Percentiles rank a stretch among this genome's conserved stretches.
Conservation (phyloP, 495 filamentous ascomycete species). For the Aeminium ludgeri region DNA sequence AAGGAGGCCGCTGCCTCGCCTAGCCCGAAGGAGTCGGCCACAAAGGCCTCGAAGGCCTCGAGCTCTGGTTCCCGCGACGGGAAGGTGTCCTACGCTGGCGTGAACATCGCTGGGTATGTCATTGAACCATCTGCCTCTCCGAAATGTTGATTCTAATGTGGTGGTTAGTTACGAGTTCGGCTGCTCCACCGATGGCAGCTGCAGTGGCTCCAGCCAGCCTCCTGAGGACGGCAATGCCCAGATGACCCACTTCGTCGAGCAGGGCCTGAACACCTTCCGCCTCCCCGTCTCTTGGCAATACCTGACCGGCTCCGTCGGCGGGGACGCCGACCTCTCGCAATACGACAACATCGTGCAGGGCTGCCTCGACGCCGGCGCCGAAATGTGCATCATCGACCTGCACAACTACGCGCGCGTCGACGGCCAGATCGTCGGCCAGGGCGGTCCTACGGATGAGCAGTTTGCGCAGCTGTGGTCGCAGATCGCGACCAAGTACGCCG, state of each 20-base stretch:
- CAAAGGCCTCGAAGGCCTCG: not conserved
- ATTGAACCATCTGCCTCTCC: too few relatives aligned
- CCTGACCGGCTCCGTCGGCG: conserved; percentile 34
- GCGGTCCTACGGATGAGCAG: conserved; percentile 38
- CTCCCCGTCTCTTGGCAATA: conserved; percentile 41
- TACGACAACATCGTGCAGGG: conserved; percentile 42
- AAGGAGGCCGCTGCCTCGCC: not conserved
- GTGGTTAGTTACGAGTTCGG: too few relatives aligned
- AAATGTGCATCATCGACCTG: conserved; percentile 40
- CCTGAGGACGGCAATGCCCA: conserved; percentile 25
- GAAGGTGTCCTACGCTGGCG: conserved; percentile 22
- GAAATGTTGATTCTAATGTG: too few relatives aligned
- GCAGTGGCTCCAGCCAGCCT: conserved; percentile 21
- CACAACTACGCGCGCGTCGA: conserved; percentile 48
- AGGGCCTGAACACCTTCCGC: conserved; percentile 39
- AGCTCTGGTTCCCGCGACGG: not conserved
- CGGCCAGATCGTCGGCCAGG: conserved; percentile 41
- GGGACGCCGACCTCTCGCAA: conserved; percentile 28
- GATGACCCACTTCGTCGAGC: conserved; percentile 39
- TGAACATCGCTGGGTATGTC: conserved; percentile 31
- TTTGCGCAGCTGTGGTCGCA: conserved; percentile 40
- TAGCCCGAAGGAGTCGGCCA: not conserved
- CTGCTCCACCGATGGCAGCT: conserved; percentile 32
- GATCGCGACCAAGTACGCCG: conserved; percentile 38
- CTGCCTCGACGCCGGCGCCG: conserved; percentile 37